Evolutionary conservation across 2,329 filamentous ascomycete species (phyloP), one percentile per base, ranked within the genome.

Genomic region (Xenoacremonium recifei): DNA sequence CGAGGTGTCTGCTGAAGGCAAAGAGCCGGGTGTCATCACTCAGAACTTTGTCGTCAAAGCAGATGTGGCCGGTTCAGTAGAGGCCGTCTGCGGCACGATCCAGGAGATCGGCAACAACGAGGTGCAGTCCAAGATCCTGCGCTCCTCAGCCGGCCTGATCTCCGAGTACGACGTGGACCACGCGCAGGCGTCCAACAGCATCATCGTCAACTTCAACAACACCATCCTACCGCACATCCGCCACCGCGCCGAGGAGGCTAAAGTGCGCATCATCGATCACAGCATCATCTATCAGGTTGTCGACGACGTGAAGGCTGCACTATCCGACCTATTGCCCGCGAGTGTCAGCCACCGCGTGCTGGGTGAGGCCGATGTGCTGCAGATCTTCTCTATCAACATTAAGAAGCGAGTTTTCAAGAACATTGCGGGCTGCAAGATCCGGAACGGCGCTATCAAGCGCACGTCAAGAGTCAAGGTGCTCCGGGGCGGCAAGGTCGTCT

Each of bases 51-150:
- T 93, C 44, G 75, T 99, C 69, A 96, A 95, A 66, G 91, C 85
- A 40, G 93, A 99, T 57, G 93, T 97, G 15, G 87, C 86, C 47
- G 93, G 93, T 27, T 97, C 92, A 0, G 90, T 91, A 1, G 93
- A 99, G 70, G 93, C 93, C 3, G 86, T 97, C 3, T 75, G 84
- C 46, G 85, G 88, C 36, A 84, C 85, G 7, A 76, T 99, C 44
- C 72, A 82, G 47, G 81, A 85, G 45, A 75, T 96, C 49, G 90
- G 91, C 49, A 96, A 86, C 68, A 83, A 89, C 54, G 89, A 97
- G 62, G 84, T 96, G 29, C 79, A 75, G 21, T 79, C 91, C 12
- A 80, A 82, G 42, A 75, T 99, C 44, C 78, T 99, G 25, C 82
- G 86, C 17, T 85, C 86, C 4, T 81, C 77, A 2, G 86, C 93